Evolutionary conservation across 805 yeast species (phyloP).

Genomic region (Nakazawaea sp.): DNA sequence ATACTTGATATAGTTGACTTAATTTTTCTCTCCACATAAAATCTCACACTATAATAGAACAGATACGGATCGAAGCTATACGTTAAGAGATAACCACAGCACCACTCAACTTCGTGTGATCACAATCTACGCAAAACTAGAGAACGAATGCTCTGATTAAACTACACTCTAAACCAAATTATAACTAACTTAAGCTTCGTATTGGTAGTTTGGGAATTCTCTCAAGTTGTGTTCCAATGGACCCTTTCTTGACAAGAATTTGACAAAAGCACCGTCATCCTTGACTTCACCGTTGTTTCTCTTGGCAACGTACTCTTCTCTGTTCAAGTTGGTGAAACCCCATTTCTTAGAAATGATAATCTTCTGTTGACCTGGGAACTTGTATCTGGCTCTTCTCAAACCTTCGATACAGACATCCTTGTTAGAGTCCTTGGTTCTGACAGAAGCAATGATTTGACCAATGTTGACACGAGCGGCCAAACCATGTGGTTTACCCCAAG

Average conservation of each 20-base stretch:
- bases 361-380: constrained; percentile 99
- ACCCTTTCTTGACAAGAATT: constrained; percentile 97
- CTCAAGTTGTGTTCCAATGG: constrained; percentile 84
- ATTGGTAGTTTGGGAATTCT: constrained; percentile 86
- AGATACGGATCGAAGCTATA: too few relatives aligned
- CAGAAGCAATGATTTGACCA: constrained; percentile 97
- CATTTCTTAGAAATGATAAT: constrained; percentile 99
- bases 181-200: constrained; percentile 26
- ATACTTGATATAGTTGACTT: too few relatives aligned
- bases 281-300: constrained; percentile 97
- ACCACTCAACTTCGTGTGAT: too few relatives aligned
- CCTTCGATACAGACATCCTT: constrained; percentile 97
- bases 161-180: neutral
- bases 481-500: constrained; percentile 99
- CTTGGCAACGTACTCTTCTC: constrained; percentile 91
- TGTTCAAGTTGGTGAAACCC: constrained; percentile 99
- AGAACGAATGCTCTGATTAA: too few relatives aligned
- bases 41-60: too few relatives aligned
- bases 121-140: too few relatives aligned
- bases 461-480: constrained; percentile 98
- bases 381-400: constrained; percentile 99
- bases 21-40: too few relatives aligned
- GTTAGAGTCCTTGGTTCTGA: constrained; percentile 97
- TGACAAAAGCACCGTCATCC: constrained; percentile 99
- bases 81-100: too few relatives aligned